Percentiles rank a stretch among this genome's conserved stretches.
Conservation (phyloP, 495 filamentous ascomycete genomes). For the Hypoxylon fuscum region DNA sequence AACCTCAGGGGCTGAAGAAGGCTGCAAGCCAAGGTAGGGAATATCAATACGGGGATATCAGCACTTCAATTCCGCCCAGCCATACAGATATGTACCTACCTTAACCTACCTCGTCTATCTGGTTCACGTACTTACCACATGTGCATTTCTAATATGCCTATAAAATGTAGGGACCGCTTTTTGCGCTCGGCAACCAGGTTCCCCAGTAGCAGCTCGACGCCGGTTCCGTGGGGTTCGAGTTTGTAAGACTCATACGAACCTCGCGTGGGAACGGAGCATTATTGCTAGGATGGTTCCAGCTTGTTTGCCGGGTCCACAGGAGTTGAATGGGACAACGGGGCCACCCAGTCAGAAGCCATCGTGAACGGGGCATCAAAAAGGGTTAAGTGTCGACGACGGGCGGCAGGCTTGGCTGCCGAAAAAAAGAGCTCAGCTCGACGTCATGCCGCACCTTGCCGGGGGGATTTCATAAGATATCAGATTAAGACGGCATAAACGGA, state of each 20-base stretch:
- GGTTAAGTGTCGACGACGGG: slow-evolving; percentile 32
- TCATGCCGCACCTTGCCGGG: slow-evolving; percentile 35
- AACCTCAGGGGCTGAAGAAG: slow-evolving; percentile 34
- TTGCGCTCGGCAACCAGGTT: slow-evolving; percentile 26
- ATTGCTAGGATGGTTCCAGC: slow-evolving; percentile 17
- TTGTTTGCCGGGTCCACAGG: slow-evolving; percentile 7
- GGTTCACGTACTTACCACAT: slow-evolving; percentile 33
- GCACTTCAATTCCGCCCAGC: slow-evolving; percentile 26
- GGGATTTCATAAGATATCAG: slow-evolving; percentile 32
- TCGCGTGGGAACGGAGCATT: slow-evolving; percentile 4
- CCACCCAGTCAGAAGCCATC: slow-evolving; percentile 32
- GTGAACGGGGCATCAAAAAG: slow-evolving; percentile 31
- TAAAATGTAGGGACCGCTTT: slow-evolving; percentile 34
- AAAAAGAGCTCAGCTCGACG: slow-evolving; percentile 32
- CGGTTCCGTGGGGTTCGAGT: slow-evolving; percentile 8
- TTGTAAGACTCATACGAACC: slow-evolving; percentile 15
- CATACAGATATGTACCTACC: slow-evolving; percentile 26
- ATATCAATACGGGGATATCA: slow-evolving; percentile 30
- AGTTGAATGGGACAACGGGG: slow-evolving; percentile 12
- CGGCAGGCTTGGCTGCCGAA: slow-evolving; percentile 35
- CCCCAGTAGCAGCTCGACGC: slow-evolving; percentile 20
- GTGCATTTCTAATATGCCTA: slow-evolving; percentile 34
- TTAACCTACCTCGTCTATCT: slow-evolving; percentile 18
- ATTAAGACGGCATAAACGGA: slow-evolving; percentile 28
- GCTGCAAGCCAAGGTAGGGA: slow-evolving; percentile 30